Evolutionary conservation across 2,329 filamentous ascomycete genomes (phyloP).

Genomic region (Didymella exigua): DNA sequence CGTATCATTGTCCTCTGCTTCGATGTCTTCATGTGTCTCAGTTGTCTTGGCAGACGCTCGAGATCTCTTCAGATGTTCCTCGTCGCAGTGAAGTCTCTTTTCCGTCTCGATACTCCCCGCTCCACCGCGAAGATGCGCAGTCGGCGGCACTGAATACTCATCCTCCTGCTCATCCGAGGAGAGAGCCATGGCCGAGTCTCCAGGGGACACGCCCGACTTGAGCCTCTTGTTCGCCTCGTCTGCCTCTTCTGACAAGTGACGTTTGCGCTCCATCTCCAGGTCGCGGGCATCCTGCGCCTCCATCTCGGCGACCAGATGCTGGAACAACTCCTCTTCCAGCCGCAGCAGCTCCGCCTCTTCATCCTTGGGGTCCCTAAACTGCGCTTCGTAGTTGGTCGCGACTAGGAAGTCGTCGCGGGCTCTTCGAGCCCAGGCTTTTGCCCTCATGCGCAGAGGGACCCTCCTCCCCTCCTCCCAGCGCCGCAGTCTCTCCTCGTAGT

Average conservation of each 20-base stretch:
- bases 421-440: not conserved
- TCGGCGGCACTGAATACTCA: not conserved
- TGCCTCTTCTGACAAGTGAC: not conserved
- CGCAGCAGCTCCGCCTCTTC: not conserved
- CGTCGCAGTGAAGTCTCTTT: conserved; percentile 11
- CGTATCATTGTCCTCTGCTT: not conserved
- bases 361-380: not conserved
- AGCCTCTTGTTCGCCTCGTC: not conserved
- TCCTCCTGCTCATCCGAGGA: not conserved
- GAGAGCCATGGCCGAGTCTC: not conserved
- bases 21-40: no score
- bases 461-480: not conserved
- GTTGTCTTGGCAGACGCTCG: no score
- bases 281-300: not conserved
- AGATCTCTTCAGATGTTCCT: not conserved
- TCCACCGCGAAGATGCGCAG: not conserved
- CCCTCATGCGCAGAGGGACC: not conserved
- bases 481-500: not conserved
- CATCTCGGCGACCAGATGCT: not conserved
- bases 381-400: not conserved
- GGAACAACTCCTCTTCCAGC: not conserved
- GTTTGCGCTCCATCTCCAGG: not conserved
- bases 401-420: not conserved
- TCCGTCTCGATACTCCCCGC: not conserved
- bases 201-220: not conserved